Conservation (phyloP, 1,284 basidiomycete genomes). For the Microbotryomycetes sp. region DNA sequence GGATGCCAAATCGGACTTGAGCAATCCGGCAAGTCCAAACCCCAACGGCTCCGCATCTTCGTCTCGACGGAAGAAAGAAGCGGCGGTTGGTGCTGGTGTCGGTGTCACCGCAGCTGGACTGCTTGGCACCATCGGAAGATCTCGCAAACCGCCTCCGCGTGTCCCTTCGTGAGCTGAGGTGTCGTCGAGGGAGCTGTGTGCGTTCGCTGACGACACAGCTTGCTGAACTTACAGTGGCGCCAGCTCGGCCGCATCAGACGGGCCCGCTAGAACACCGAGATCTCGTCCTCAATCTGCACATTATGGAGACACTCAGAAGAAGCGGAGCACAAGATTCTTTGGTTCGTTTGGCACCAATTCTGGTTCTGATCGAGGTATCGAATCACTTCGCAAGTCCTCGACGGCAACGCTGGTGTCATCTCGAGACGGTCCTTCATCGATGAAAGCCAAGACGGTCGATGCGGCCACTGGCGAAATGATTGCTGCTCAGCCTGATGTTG, state of each 20-base stretch:
- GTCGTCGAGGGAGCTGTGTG: too few relatives aligned
- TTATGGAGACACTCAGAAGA: neutral
- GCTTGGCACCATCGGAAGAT: conserved; percentile 4
- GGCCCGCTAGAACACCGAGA: neutral
- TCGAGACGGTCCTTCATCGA: conserved; percentile 43
- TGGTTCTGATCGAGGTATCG: conserved; percentile 35
- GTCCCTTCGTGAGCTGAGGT: conserved; percentile 13
- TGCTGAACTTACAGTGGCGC: neutral
- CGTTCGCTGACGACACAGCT: too few relatives aligned
- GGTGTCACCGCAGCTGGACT: neutral
- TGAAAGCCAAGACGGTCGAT: conserved; percentile 35
- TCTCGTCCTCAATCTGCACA: neutral
- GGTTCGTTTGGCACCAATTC: conserved; percentile 15
- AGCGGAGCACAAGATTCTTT: conserved; percentile 30
- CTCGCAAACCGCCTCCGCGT: conserved; percentile 27
- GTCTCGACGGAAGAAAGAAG: neutral
- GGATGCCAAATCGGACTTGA: neutral
- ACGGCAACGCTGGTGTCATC: conserved; percentile 26
- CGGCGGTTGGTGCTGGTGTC: neutral
- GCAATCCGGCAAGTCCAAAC: neutral
- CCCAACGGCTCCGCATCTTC: neutral
- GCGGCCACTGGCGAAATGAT: conserved; percentile 40
- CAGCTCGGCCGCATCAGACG: neutral
- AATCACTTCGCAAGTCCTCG: conserved; percentile 17
- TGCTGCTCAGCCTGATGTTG: conserved; percentile 48